Conservation (phyloP, 192 early-diverging fungal genomes). For the Coemansia sp. region DNA sequence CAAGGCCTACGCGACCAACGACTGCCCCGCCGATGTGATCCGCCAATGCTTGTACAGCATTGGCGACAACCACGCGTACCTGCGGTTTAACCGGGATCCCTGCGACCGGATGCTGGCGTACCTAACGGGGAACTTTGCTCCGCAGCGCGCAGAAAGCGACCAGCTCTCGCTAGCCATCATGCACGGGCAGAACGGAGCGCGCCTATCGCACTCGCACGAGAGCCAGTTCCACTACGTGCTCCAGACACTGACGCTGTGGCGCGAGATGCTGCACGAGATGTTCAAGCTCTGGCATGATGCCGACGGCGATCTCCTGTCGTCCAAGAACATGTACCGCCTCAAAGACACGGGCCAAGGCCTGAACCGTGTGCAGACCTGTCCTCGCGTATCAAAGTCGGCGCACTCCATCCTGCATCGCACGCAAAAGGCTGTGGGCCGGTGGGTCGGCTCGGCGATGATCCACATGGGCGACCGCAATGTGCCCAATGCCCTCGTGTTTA, state of each 20-base stretch:
- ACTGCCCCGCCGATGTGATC: slow-evolving; percentile 69
- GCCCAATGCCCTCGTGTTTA: slow-evolving; percentile 97
- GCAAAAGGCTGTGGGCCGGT: slow-evolving; percentile 76
- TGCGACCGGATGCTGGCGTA: slow-evolving; percentile 89
- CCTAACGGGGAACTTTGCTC: slow-evolving; percentile 69
- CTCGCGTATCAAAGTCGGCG: slow-evolving; percentile 77
- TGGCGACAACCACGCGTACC: slow-evolving; percentile 95
- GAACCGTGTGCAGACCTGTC: slow-evolving; percentile 90
- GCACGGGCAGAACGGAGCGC: slow-evolving; percentile 76
- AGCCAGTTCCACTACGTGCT: slow-evolving; percentile 92
- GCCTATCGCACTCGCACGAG: slow-evolving; percentile 88
- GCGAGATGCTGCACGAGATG: slow-evolving; percentile 96
- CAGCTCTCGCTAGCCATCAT: slow-evolving; percentile 78
- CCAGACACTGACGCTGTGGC: slow-evolving; percentile 93
- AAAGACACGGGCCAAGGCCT: slow-evolving; percentile 97
- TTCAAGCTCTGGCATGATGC: slow-evolving; percentile 92
- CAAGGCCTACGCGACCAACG: slow-evolving; percentile 66
- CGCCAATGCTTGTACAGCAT: slow-evolving; percentile 88
- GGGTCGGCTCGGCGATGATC: slow-evolving; percentile 95
- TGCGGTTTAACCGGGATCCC: slow-evolving; percentile 87
- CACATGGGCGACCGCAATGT: slow-evolving; percentile 98
- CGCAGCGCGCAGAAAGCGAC: slow-evolving; percentile 59
- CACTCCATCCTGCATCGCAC: slow-evolving; percentile 88
- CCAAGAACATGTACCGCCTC: slow-evolving; percentile 77
- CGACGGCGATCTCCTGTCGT: slow-evolving; percentile 79